A percentile compares a stretch with the other conserved stretches of the same genome.
phyloP scores from a whole-genome alignment of 495 filamentous ascomycete genomes.

The Hypoxylon lienhwacheense region DNA sequence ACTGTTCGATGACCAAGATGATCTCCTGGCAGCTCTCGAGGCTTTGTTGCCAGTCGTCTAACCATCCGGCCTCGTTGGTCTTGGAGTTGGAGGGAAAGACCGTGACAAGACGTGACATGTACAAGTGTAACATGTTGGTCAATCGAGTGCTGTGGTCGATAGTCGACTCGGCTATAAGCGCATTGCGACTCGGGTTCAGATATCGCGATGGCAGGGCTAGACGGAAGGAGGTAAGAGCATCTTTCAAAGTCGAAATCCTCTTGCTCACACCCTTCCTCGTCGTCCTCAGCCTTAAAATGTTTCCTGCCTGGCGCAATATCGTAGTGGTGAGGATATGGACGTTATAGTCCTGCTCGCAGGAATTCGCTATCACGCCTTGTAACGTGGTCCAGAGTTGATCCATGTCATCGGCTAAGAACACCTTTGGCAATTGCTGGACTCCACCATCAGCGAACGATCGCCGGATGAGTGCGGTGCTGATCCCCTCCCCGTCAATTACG shows the following conservation, averaged over 20 bases:
- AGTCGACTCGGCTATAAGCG: constrained; percentile 21
- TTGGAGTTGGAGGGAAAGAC: constrained; percentile 5
- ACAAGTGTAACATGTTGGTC: constrained; percentile 29
- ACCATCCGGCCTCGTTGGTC: constrained; percentile 13
- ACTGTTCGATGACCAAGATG: constrained; percentile 23
- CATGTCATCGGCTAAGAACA: constrained; percentile 33
- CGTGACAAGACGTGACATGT: constrained; percentile 23
- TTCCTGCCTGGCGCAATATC: constrained; percentile 31
- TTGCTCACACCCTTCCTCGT: constrained; percentile 16
- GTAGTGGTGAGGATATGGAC: constrained; percentile 37
- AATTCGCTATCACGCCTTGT: constrained; percentile 22
- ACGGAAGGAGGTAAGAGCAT: constrained; percentile 22
- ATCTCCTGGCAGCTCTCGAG: constrained; percentile 29
- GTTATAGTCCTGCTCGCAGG: constrained; percentile 25
- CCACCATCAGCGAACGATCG: constrained; percentile 8
- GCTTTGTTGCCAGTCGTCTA: constrained; percentile 21
- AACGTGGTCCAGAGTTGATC: constrained; percentile 32
- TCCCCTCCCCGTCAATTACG: constrained; percentile 30
- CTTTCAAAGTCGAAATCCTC: constrained; percentile 8
- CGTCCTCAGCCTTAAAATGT: constrained; percentile 15
- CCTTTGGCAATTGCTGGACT: constrained; percentile 8
- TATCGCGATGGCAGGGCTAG: constrained; percentile 31
- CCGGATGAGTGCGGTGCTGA: constrained; percentile 32
- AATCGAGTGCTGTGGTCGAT: constrained; percentile 28
- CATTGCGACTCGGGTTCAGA: constrained; percentile 33